These are phyloP conservation scores for Diutina pseudorugosa DNA, from an alignment of 1,139 yeast genomes.

Conservation along the genomic window DNA sequence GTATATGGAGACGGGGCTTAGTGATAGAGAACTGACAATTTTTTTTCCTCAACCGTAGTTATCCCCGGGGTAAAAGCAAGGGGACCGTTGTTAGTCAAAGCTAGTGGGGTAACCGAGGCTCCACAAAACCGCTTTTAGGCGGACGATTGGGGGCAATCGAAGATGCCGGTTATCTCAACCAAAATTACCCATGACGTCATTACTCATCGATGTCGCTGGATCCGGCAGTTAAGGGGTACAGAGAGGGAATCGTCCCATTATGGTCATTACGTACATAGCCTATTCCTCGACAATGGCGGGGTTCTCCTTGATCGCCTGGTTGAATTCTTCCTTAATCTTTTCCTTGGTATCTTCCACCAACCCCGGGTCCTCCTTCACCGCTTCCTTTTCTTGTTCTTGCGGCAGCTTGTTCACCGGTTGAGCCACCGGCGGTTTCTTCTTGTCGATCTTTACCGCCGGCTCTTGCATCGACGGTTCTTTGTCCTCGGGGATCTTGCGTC, in stretches of 20 bases:
- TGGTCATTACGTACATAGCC: neutral
- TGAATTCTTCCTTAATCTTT: conserved; percentile 1
- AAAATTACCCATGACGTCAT: neutral
- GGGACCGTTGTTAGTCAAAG: neutral
- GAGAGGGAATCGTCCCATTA: neutral
- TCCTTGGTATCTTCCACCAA: conserved; percentile 7
- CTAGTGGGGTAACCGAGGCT: neutral
- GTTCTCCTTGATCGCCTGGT: neutral
- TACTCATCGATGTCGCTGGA: too few species aligned
- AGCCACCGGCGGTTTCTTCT: conserved; percentile 27
- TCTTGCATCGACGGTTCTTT: neutral
- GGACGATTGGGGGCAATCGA: neutral
- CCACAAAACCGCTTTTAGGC: neutral
- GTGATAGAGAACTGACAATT: too few species aligned
- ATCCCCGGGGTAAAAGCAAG: neutral
- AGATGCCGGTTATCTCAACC: too few species aligned
- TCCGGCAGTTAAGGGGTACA: too few species aligned
- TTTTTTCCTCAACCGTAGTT: neutral
- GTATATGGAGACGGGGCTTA: too few species aligned
- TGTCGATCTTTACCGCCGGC: conserved; percentile 12
- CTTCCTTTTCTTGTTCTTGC: conserved; percentile 26
- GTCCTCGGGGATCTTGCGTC: conserved; percentile 12
- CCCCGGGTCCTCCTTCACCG: conserved; percentile 22
- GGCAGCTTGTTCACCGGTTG: conserved; percentile 32
- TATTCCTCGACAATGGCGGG: neutral